Evolutionary conservation across 2,329 filamentous ascomycete genomes (phyloP).

Genomic region (Lasiodiplodia citricola): DNA sequence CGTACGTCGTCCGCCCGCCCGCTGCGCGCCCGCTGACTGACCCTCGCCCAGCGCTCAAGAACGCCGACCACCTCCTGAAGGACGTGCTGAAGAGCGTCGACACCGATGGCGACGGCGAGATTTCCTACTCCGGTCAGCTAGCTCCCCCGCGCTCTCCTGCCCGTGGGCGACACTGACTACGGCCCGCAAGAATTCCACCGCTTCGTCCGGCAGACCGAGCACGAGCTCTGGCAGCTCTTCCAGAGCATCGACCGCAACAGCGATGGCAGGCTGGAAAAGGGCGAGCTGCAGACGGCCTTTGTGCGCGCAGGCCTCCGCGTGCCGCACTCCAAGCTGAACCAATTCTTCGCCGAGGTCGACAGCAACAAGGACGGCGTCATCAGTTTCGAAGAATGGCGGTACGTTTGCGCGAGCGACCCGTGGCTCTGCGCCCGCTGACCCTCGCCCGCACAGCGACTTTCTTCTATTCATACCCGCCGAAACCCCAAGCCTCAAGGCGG

Average conservation of each 20-base stretch:
- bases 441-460: constrained; percentile 71
- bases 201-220: constrained; percentile 88
- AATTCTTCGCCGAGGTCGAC: constrained; percentile 91
- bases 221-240: constrained; percentile 81
- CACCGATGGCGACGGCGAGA: constrained; percentile 83
- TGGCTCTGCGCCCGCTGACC: constrained; percentile 20
- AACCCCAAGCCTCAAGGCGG: constrained; percentile 74
- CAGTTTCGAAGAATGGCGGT: constrained; percentile 96
- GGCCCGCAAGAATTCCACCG: constrained; percentile 76
- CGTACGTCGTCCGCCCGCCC: constrained; percentile 61
- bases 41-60: constrained; percentile 71
- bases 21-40: constrained; percentile 35
- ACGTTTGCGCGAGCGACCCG: constrained; percentile 47
- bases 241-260: constrained; percentile 82
- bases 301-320: constrained; percentile 78
- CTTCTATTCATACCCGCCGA: constrained; percentile 82
- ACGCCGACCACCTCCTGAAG: constrained; percentile 83
- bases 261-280: constrained; percentile 84
- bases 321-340: constrained; percentile 74
- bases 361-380: constrained; percentile 85
- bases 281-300: constrained; percentile 82
- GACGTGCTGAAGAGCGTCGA: constrained; percentile 84
- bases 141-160: constrained; percentile 5
- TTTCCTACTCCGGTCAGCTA: constrained; percentile 79
- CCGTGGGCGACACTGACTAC: constrained; percentile 31